Evolutionary conservation across 345 rosid genomes (phyloP).

Genomic region (Rhodamnia rubescens): DNA sequence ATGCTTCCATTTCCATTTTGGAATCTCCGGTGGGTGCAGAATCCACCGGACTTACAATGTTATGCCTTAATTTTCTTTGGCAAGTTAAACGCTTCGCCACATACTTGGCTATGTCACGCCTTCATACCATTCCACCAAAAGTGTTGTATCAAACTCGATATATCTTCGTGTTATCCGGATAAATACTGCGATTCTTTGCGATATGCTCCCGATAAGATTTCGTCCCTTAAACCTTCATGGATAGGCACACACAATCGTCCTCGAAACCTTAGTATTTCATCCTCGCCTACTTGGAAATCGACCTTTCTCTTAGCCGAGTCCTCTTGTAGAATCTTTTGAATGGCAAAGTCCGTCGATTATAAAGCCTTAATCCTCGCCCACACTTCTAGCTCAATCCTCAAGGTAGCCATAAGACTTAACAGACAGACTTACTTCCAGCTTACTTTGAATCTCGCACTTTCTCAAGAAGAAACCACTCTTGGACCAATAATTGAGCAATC

Average conservation of each 20-base stretch:
- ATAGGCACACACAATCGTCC: background rate
- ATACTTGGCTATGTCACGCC: background rate
- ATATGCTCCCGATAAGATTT: background rate
- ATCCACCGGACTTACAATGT: background rate
- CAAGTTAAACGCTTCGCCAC: background rate
- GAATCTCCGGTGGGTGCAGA: background rate
- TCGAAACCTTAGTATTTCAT: too few species aligned
- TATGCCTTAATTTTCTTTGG: background rate
- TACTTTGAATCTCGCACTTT: too few species aligned
- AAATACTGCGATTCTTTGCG: background rate
- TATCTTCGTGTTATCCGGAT: background rate
- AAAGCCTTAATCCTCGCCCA: too few species aligned
- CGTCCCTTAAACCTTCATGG: background rate
- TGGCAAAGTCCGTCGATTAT: too few species aligned
- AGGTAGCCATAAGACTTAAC: too few species aligned
- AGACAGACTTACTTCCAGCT: too few species aligned
- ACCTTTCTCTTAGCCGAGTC: too few species aligned
- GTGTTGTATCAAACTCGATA: background rate
- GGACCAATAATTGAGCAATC: fast-evolving
- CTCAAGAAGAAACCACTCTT: too few species aligned
- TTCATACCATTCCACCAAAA: background rate
- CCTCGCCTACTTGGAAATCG: too few species aligned
- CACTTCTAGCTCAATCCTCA: too few species aligned
- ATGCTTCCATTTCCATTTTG: background rate
- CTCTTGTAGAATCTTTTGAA: too few species aligned